These are phyloP conservation scores for Kwoniella heveanensis DNA, from an alignment of 768 basidiomycete genomes.

Conservation along the genomic window DNA sequence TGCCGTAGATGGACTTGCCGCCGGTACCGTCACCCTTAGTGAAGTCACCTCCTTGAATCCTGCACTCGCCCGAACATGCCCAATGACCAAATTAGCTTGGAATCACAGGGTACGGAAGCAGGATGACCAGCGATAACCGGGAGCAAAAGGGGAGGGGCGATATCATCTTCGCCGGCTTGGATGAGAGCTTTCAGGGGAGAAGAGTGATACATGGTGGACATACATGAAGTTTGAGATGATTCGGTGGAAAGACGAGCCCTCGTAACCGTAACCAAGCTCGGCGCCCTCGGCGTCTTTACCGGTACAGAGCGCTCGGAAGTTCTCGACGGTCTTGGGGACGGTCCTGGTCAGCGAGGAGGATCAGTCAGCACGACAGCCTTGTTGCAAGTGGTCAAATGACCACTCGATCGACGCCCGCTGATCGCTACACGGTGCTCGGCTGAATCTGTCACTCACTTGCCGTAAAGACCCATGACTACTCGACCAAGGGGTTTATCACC, in stretches of 20 bases:
- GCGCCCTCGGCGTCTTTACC: conserved; percentile 77
- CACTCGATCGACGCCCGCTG: too few species aligned
- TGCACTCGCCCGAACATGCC: too few species aligned
- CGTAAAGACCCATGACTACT: conserved; percentile 85
- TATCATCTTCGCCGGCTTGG: too few species aligned
- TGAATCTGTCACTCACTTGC: conserved; percentile 63
- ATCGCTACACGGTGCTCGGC: background rate
- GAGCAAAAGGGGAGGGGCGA: background rate
- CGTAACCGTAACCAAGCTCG: conserved; percentile 83
- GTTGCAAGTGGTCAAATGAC: too few species aligned
- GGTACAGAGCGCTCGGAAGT: conserved; percentile 91
- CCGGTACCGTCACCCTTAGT: conserved; percentile 60
- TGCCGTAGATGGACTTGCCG: conserved; percentile 44
- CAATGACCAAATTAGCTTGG: too few species aligned
- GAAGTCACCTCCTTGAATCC: conserved; percentile 93
- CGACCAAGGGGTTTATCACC: conserved; percentile 84
- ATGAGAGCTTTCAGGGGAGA: too few species aligned
- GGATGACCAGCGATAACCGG: too few species aligned
- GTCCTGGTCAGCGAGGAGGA: conserved; percentile 61
- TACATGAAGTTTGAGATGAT: conserved; percentile 90
- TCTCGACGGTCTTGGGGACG: conserved; percentile 91
- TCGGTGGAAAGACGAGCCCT: conserved; percentile 95
- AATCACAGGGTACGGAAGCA: too few species aligned
- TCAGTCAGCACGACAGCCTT: background rate
- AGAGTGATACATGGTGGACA: background rate